These are phyloP conservation scores for Isabelozyma pseudorhagii DNA, from an alignment of 805 yeast species.

Conservation along the genomic window DNA sequence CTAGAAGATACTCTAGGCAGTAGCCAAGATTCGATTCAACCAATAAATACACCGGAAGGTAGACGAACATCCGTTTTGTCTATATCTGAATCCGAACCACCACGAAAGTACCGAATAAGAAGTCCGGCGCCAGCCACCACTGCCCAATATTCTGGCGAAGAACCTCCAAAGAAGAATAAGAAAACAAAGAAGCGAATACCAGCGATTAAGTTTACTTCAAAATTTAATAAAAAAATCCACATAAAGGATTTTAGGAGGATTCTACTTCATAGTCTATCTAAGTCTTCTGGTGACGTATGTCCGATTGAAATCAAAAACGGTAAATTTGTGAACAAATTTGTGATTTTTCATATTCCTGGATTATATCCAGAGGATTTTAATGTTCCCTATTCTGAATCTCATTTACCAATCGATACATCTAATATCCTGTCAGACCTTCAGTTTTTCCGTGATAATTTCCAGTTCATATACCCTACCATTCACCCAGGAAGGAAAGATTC, in stretches of 20 bases:
- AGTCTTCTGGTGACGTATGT: background rate
- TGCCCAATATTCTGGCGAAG: too few species aligned
- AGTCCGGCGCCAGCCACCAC: too few species aligned
- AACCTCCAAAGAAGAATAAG: conserved; percentile 9
- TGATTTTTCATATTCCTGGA: conserved; percentile 66
- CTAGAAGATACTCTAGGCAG: too few species aligned
- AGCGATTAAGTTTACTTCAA: background rate
- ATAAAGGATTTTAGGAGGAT: background rate
- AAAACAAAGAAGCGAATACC: conserved; percentile 22
- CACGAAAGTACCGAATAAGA: too few species aligned
- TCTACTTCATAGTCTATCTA: background rate
- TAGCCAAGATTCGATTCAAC: too few species aligned
- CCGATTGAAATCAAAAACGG: background rate
- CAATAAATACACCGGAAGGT: too few species aligned
- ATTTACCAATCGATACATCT: background rate
- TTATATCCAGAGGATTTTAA: conserved; percentile 46
- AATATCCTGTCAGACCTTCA: conserved; percentile 12
- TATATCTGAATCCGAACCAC: too few species aligned
- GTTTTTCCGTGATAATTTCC: conserved; percentile 39
- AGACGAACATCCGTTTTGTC: too few species aligned
- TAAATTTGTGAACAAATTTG: conserved; percentile 44
- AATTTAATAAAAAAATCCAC: background rate
- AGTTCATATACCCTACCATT: conserved; percentile 43
- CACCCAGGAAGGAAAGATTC: conserved; percentile 68
- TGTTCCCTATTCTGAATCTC: conserved; percentile 2